Conservation (phyloP, 768 basidiomycete genomes). For the Auricularia sp. region DNA sequence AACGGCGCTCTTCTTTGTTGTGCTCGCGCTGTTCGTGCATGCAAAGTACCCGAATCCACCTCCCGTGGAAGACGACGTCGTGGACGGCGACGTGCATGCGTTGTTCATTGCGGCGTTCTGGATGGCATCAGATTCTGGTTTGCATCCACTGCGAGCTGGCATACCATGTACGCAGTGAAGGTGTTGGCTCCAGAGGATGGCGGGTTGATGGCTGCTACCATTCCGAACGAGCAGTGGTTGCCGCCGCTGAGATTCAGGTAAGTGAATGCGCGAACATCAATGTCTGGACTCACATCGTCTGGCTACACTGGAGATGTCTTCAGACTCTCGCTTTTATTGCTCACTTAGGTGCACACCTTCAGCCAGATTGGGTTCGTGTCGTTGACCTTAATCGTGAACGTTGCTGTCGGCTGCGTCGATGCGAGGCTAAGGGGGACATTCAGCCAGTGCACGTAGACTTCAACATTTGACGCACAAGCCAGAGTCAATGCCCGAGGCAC, state of each 20-base stretch:
- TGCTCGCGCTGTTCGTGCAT: not conserved
- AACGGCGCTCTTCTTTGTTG: not conserved
- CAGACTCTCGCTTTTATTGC: not conserved
- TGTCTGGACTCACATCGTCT: not conserved
- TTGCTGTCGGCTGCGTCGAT: not conserved
- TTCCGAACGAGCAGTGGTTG: conserved; percentile 40
- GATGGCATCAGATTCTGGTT: not conserved
- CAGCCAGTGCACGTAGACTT: conserved; percentile 10
- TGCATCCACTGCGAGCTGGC: not conserved
- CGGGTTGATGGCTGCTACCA: conserved; percentile 43
- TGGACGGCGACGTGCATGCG: conserved; percentile 3
- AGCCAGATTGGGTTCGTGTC: conserved; percentile 32
- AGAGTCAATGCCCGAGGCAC: conserved; percentile 43
- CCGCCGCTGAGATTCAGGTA: not conserved
- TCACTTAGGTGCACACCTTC: not conserved
- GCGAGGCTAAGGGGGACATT: not conserved
- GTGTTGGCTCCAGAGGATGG: conserved; percentile 34
- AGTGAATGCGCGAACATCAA: not conserved
- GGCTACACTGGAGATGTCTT: not conserved
- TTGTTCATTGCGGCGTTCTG: conserved; percentile 16
- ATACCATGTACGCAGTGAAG: conserved; percentile 24
- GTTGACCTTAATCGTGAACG: conserved; percentile 36
- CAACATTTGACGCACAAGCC: conserved; percentile 29
- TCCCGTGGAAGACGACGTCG: not conserved
- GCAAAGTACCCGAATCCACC: not conserved